Evolutionary conservation across 2,329 filamentous ascomycete genomes (phyloP).

Genomic region (Colletotrichum agaves): DNA sequence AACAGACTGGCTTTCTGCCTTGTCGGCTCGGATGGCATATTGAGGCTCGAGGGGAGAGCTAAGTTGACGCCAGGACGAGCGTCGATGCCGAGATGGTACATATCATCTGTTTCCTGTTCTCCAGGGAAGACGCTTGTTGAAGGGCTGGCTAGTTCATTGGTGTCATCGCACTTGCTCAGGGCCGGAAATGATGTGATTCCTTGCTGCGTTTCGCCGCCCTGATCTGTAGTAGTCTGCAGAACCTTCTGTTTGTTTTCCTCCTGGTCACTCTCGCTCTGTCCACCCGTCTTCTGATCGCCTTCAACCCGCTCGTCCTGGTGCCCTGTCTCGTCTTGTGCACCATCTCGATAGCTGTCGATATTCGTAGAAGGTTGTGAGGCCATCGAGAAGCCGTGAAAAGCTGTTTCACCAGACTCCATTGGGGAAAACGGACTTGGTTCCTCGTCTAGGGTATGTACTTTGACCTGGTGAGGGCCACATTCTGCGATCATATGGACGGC

Average conservation of each 20-base stretch:
- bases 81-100: slow-evolving; percentile 47
- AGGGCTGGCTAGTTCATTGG: slow-evolving; percentile 47
- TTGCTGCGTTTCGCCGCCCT: neutral
- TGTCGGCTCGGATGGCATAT: neutral
- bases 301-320: too few species aligned
- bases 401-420: neutral
- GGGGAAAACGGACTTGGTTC: neutral
- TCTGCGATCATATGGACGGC: too few species aligned
- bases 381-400: neutral
- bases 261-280: too few species aligned
- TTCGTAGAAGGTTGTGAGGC: neutral
- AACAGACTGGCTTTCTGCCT: slow-evolving; percentile 38
- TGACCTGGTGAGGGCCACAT: too few species aligned
- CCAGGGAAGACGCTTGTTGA: slow-evolving; percentile 23
- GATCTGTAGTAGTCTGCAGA: neutral
- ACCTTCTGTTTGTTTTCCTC: neutral
- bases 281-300: too few species aligned
- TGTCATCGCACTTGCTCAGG: slow-evolving; percentile 46
- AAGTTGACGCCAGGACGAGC: slow-evolving; percentile 40
- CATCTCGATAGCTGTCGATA: neutral
- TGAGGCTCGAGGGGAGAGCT: neutral
- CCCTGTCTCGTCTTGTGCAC: too few species aligned
- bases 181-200: slow-evolving; percentile 49
- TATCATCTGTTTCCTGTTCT: slow-evolving; percentile 24
- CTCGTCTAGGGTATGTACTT: too few species aligned